Evolutionary conservation across 139 green algal genomes (phyloP).

Genomic region (Closterium sp.): DNA sequence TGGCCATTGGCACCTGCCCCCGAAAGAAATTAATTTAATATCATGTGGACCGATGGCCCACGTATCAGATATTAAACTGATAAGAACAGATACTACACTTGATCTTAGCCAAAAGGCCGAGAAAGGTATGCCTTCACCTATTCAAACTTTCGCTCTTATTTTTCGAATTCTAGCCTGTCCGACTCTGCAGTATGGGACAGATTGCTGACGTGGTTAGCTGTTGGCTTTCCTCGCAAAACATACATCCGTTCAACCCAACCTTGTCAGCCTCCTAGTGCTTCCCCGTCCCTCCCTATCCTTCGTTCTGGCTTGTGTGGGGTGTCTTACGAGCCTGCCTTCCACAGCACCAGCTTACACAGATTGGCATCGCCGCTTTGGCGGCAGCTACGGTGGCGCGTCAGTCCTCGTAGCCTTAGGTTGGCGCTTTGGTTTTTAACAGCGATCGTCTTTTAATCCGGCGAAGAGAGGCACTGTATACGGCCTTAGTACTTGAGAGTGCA

Average conservation of each 20-base stretch:
- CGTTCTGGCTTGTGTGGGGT: too few species aligned
- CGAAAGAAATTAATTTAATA: conserved; percentile 63
- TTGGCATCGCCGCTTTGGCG: too few species aligned
- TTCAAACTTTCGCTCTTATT: background rate
- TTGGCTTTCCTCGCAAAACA: background rate
- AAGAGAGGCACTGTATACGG: too few species aligned
- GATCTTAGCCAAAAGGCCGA: conserved; percentile 77
- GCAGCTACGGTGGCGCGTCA: too few species aligned
- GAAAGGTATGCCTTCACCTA: conserved; percentile 51
- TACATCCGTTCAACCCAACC: background rate
- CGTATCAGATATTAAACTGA: conserved; percentile 67
- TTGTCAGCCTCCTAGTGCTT: too few species aligned
- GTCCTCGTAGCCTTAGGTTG: too few species aligned
- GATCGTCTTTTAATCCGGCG: too few species aligned
- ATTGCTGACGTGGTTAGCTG: background rate
- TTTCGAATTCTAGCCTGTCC: background rate
- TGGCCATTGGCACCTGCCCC: conserved; percentile 21
- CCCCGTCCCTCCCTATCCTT: too few species aligned
- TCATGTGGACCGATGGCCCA: conserved; percentile 46
- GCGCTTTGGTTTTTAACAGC: too few species aligned
- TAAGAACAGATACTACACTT: conserved; percentile 78
- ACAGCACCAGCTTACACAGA: too few species aligned
- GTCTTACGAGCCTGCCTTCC: too few species aligned
- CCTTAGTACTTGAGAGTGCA: too few species aligned
- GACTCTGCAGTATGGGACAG: background rate